A percentile compares a stretch with the other conserved stretches of the same genome.
Conservation (phyloP, 2,329 filamentous ascomycete species). For the Botrytis pseudocinerea region DNA sequence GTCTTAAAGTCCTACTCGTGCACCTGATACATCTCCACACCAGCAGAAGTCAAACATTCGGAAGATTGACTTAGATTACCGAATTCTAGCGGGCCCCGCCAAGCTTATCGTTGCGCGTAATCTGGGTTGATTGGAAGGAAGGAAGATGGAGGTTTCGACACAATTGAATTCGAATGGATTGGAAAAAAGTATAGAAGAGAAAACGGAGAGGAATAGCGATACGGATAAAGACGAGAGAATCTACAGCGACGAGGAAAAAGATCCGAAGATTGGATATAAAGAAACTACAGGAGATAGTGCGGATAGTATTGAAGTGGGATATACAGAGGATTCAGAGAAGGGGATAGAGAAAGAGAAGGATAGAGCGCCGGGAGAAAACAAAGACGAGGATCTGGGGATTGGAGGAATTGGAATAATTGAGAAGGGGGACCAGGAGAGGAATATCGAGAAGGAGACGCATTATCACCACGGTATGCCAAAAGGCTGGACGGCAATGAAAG, state of each 20-base stretch:
- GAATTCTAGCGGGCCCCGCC: neutral
- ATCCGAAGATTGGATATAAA: neutral
- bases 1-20: neutral
- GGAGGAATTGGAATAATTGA: neutral
- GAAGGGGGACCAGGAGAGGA: neutral
- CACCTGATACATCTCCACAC: neutral
- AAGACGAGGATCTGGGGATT: neutral
- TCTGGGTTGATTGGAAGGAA: neutral
- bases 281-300: neutral
- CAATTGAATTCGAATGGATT: neutral
- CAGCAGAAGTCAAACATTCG: neutral
- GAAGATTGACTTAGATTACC: slow-evolving; percentile 2
- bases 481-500: slow-evolving; percentile 15
- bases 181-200: neutral
- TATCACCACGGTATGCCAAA: slow-evolving; percentile 1
- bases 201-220: neutral
- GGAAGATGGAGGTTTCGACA: neutral
- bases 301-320: neutral
- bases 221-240: neutral
- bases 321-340: neutral
- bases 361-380: no score
- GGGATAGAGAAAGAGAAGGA: neutral
- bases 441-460: slow-evolving; percentile 7
- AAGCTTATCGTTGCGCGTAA: slow-evolving; percentile 8
- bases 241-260: neutral